These are phyloP conservation scores for Paratinospora sagittata DNA, from an alignment of 164 flowering plant species.

Conservation along the genomic window DNA sequence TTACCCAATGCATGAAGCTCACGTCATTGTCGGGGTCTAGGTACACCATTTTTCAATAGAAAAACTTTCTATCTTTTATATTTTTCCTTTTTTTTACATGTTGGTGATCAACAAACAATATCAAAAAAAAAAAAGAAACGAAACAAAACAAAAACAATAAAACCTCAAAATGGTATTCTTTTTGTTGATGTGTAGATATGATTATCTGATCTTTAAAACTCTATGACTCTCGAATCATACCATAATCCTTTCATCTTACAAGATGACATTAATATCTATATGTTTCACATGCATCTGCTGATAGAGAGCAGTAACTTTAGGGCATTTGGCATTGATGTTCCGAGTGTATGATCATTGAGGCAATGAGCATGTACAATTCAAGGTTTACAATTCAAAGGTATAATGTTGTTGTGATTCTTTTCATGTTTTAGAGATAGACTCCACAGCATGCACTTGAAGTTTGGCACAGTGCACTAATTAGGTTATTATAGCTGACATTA, in stretches of 20 bases:
- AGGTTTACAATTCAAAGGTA: too few species aligned
- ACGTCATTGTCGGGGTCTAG: too few species aligned
- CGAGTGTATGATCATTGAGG: background rate
- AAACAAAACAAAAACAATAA: too few species aligned
- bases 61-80: too few species aligned
- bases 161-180: too few species aligned
- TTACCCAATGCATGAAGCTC: too few species aligned
- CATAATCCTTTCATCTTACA: background rate
- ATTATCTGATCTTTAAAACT: too few species aligned
- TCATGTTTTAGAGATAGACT: background rate
- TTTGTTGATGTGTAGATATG: too few species aligned
- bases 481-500: background rate
- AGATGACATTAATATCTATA: background rate
- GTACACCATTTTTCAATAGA: too few species aligned
- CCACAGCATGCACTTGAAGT: background rate
- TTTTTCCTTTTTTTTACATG: too few species aligned
- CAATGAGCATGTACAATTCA: background rate
- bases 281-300: background rate
- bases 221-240: background rate
- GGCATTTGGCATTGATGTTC: background rate
- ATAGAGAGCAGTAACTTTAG: background rate
- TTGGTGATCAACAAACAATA: too few species aligned
- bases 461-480: background rate
- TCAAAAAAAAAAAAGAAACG: too few species aligned
- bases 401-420: background rate